Percentiles rank a stretch among this genome's conserved stretches.
phyloP scores from a whole-genome alignment of 148 eudicot genomes.

The Dianthus caryophyllus region DNA sequence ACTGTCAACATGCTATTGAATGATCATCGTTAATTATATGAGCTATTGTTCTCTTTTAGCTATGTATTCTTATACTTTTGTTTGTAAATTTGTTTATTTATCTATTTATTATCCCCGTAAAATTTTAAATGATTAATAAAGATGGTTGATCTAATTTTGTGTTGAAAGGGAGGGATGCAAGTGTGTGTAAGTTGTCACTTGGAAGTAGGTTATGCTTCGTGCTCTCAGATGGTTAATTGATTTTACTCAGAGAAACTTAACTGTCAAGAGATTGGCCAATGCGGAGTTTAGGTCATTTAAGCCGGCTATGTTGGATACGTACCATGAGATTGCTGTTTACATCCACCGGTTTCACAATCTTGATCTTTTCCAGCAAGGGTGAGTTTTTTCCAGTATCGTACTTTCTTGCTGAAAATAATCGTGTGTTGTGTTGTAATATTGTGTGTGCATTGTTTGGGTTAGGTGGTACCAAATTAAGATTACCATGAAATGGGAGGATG shows the following conservation, averaged over 20 bases:
- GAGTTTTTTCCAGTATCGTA: constrained; percentile 15
- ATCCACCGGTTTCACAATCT: constrained; percentile 97
- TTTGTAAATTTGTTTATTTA: constrained; percentile 6
- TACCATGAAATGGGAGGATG: constrained; percentile 89
- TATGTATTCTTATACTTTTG: not conserved
- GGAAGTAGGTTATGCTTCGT: constrained; percentile 49
- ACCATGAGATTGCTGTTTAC: constrained; percentile 81
- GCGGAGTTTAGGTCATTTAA: constrained; percentile 37
- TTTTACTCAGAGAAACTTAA: constrained; percentile 42
- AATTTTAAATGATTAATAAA: constrained; percentile 18
- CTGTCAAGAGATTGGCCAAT: constrained; percentile 58
- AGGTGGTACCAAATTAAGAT: constrained; percentile 98
- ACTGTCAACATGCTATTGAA: not conserved
- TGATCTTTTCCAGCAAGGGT: constrained; percentile 99
- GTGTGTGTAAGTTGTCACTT: constrained; percentile 34
- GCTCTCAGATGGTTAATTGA: constrained; percentile 67
- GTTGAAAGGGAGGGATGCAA: constrained; percentile 59
- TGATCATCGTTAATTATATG: not conserved
- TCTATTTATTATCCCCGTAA: constrained; percentile 13
- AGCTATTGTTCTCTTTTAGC: not conserved
- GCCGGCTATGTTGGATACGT: constrained; percentile 71
- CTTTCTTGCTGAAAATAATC: not conserved
- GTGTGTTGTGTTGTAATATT: not conserved
- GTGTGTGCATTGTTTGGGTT: constrained; percentile 10
- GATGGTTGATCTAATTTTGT: constrained; percentile 27